A percentile compares a stretch with the other conserved stretches of the same genome.
phyloP scores from a whole-genome alignment of 345 rosid species.

The Sapria himalayana region DNA sequence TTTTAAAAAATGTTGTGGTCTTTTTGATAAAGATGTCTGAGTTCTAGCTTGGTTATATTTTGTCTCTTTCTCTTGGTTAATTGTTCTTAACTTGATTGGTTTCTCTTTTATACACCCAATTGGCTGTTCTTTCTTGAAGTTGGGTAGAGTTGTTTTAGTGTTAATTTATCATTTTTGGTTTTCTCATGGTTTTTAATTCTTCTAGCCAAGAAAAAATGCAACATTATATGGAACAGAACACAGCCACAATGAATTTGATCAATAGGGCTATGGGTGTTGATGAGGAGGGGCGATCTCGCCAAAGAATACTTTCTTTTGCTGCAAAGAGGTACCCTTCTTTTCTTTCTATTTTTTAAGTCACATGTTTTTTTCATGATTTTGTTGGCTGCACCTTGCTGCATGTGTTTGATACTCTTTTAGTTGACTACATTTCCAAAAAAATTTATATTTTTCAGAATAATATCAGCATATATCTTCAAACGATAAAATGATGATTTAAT shows the following conservation, averaged over 20 bases:
- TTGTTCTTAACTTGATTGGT: not conserved
- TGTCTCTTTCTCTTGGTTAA: not conserved
- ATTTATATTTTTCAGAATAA: too few relatives aligned
- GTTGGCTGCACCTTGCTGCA: too few relatives aligned
- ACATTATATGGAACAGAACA: conserved; percentile 32
- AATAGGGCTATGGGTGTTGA: conserved; percentile 61
- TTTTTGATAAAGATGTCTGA: conserved; percentile 4
- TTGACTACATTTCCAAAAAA: too few relatives aligned
- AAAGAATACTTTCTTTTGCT: conserved; percentile 85
- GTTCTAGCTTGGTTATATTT: not conserved
- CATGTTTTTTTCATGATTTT: too few relatives aligned
- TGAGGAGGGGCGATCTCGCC: conserved; percentile 96
- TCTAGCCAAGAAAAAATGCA: conserved; percentile 53
- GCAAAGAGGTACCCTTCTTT: conserved; percentile 55
- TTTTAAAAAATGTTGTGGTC: too few relatives aligned
- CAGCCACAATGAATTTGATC: conserved; percentile 76
- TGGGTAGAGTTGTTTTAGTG: too few relatives aligned
- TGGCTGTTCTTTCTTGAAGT: too few relatives aligned
- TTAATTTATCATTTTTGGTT: too few relatives aligned
- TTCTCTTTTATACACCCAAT: too few relatives aligned
- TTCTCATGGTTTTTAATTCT: not conserved
- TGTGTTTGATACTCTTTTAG: too few relatives aligned
- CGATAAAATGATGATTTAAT: too few relatives aligned
- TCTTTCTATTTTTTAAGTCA: not conserved
- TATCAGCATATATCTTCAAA: too few relatives aligned